Base-by-base conservation (phyloP, 345 rosid species). In the Gynandropsis gynandra region DNA sequence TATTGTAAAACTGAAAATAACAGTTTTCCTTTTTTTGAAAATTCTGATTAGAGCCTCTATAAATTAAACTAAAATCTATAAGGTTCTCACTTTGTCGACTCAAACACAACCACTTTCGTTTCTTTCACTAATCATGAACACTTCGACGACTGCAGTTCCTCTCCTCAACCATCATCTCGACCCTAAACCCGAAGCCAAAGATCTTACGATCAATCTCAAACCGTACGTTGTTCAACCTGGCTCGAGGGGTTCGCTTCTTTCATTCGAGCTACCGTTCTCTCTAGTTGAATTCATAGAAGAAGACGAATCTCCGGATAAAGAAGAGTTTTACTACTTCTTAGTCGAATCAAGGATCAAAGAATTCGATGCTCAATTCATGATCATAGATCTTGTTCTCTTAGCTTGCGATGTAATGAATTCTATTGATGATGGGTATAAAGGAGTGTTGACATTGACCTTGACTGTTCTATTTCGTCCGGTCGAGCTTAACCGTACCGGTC, bases 1-100 rank as follows among this genome's bases (percentile, higher is more conserved):
- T 89, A 82, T 43, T 85, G 95, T 46, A 69, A 74, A 39, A 78
- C 89, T 0, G 89, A 85, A 57, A 87, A 82, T 24, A 82, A 87
- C 54, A 85, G 82, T 73, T 69, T 85, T 89, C 82, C 89, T 62
- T n/a, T n/a, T n/a, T n/a, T n/a, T n/a, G n/a, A n/a, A n/a, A n/a
- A n/a, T n/a, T n/a, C n/a, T n/a, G n/a, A n/a, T n/a, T n/a, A n/a
- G n/a, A n/a, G n/a, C n/a, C n/a, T n/a, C n/a, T 24, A 24, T 24
- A 24, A 24, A 24, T 24, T 2, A 2, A 24, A 5, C 29, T 24
- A 24, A 24, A 24, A 2, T 5, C 29, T 24, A 24, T 2, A 5
- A 5, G 4, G 29, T 24, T 24, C 29, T 5, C 29, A 24, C 29
- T 24, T 24, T 24, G 5, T 24, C 29, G 29, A 24, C 29, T 24